Conservation (phyloP, 208 protist genomes). For the Trypanosoma congolense region DNA sequence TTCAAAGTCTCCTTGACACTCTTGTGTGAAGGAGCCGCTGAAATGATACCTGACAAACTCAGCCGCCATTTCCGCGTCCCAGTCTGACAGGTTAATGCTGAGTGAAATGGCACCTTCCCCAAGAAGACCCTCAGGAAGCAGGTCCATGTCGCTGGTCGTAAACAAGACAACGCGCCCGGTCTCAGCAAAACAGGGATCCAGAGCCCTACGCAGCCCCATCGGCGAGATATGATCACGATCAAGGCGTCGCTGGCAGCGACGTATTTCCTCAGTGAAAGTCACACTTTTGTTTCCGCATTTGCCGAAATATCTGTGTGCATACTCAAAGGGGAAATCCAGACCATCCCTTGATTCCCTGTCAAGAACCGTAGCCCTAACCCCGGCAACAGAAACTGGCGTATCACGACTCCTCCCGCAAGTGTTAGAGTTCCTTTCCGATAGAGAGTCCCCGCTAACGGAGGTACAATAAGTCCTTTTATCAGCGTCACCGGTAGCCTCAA, state of each 20-base stretch:
- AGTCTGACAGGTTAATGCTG: conserved; percentile 57
- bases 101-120: conserved; percentile 63
- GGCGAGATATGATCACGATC: conserved; percentile 67
- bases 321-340: too few relatives aligned
- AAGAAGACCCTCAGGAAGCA: conserved; percentile 57
- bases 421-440: too few relatives aligned
- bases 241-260: conserved; percentile 18
- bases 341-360: too few relatives aligned
- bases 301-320: too few relatives aligned
- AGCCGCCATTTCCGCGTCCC: conserved; percentile 29
- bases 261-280: neutral
- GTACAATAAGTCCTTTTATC: too few relatives aligned
- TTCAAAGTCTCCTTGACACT: conserved; percentile 4
- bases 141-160: conserved; percentile 89
- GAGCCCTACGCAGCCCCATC: conserved; percentile 76
- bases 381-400: too few relatives aligned
- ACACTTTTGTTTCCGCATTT: too few relatives aligned
- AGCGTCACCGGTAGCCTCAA: too few relatives aligned
- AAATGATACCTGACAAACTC: conserved; percentile 71
- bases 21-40: conserved; percentile 17
- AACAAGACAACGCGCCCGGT: conserved; percentile 86
- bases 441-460: too few relatives aligned
- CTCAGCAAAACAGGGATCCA: conserved; percentile 76
- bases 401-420: too few relatives aligned
- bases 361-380: too few relatives aligned